Percentiles rank a stretch among this genome's conserved stretches.
phyloP scores from a whole-genome alignment of 441 rosid species.

The Adansonia gregorii region DNA sequence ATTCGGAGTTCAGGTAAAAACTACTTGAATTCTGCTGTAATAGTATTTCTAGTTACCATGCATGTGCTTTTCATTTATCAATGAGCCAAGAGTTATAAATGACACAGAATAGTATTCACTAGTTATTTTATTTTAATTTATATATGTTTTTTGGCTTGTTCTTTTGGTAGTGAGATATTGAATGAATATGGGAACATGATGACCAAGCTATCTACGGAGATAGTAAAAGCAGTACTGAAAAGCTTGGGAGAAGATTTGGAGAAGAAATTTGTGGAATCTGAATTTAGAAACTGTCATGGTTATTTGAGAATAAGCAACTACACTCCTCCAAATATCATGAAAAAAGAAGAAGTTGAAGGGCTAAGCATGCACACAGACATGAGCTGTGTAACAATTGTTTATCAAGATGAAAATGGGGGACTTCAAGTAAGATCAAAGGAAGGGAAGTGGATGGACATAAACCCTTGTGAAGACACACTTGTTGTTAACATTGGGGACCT shows the following conservation, averaged over 20 bases:
- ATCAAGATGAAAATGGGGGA: constrained; percentile 59
- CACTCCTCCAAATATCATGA: constrained; percentile 40
- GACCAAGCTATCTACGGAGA: constrained; percentile 48
- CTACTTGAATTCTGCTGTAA: not conserved
- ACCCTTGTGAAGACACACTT: constrained; percentile 46
- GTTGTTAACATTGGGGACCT: constrained; percentile 61
- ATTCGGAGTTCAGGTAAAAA: constrained; percentile 44
- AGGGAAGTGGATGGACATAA: constrained; percentile 58
- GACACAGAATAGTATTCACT: too few relatives aligned
- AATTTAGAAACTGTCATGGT: constrained; percentile 52
- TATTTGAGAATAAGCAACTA: constrained; percentile 57
- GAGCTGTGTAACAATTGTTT: constrained; percentile 59
- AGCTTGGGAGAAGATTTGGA: constrained; percentile 41
- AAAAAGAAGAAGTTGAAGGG: constrained; percentile 48
- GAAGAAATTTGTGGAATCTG: constrained; percentile 40
- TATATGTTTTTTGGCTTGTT: not conserved
- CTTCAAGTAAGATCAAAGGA: constrained; percentile 57
- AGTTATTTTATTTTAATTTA: not conserved
- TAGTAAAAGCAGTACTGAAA: constrained; percentile 38
- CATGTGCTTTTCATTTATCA: constrained; percentile 12
- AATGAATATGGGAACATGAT: constrained; percentile 52
- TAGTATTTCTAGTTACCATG: not conserved
- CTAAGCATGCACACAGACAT: constrained; percentile 65
- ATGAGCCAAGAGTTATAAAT: not conserved
- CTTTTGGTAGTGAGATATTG: constrained; percentile 36